Percentiles rank a stretch among this genome's conserved stretches.
These are phyloP conservation scores for Sporothrix protearum DNA, from an alignment of 2,329 filamentous ascomycete genomes.

Conservation along the genomic window DNA sequence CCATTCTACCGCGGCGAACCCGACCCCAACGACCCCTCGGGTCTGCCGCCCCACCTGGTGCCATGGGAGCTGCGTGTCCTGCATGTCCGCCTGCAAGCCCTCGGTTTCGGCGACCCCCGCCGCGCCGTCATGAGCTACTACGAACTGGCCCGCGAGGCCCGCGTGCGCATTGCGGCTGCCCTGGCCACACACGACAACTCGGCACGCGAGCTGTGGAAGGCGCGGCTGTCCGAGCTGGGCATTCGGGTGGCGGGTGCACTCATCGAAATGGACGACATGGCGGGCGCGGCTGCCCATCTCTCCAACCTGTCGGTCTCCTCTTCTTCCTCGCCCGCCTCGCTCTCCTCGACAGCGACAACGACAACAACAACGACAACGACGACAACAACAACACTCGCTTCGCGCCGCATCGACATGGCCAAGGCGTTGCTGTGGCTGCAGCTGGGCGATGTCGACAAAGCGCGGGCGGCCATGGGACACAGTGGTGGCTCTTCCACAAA, in stretches of 20 bases:
- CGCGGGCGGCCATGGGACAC: constrained; percentile 50
- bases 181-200: constrained; percentile 46
- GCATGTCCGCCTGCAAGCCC: constrained; percentile 75
- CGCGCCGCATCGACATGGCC: constrained; percentile 42
- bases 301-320: constrained; percentile 45
- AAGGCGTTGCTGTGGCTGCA: constrained; percentile 70
- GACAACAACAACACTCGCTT: constrained; percentile 28
- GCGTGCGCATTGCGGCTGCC: constrained; percentile 55
- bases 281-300: constrained; percentile 73
- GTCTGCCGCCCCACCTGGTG: constrained; percentile 52
- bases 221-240: constrained; percentile 70
- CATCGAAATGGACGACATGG: constrained; percentile 82
- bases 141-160: constrained; percentile 76
- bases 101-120: constrained; percentile 80
- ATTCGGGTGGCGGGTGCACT: constrained; percentile 62
- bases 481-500: background rate
- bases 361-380: too few relatives aligned
- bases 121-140: constrained; percentile 87
- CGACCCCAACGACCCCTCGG: background rate
- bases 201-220: constrained; percentile 64
- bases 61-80: constrained; percentile 86
- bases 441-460: constrained; percentile 70
- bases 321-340: background rate
- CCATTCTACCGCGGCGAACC: constrained; percentile 54
- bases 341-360: constrained; percentile 28